These are phyloP conservation scores for Aureobasidium sp. DNA, from an alignment of 2,329 filamentous ascomycete genomes.

Conservation along the genomic window DNA sequence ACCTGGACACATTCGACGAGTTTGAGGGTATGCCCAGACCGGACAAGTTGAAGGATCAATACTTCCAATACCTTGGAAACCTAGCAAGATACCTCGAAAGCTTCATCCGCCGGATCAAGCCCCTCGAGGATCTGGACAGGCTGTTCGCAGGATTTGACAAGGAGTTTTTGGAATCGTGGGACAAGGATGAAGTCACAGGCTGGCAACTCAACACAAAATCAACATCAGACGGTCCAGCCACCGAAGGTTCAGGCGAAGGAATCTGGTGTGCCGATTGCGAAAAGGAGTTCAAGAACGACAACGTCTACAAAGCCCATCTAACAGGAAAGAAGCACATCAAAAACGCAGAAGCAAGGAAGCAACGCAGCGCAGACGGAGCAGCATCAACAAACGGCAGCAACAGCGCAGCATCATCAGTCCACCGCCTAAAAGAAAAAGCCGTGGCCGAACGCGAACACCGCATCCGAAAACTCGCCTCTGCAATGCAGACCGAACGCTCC, in stretches of 20 bases:
- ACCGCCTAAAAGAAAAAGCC: slow-evolving; percentile 73
- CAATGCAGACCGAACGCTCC: slow-evolving; percentile 79
- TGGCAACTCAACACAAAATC: slow-evolving; percentile 52
- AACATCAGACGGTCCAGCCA: slow-evolving; percentile 33
- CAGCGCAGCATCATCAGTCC: slow-evolving; percentile 20
- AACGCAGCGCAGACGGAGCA: slow-evolving; percentile 26
- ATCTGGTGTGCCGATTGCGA: slow-evolving; percentile 89
- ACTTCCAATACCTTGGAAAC: slow-evolving; percentile 80
- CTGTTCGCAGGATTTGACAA: slow-evolving; percentile 68
- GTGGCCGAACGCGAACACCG: slow-evolving; percentile 85
- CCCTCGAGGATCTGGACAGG: slow-evolving; percentile 77
- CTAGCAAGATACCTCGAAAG: slow-evolving; percentile 77
- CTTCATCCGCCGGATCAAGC: slow-evolving; percentile 78
- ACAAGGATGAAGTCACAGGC: slow-evolving; percentile 67
- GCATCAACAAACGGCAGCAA: slow-evolving; percentile 20
- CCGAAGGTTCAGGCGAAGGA: slow-evolving; percentile 56
- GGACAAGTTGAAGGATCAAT: slow-evolving; percentile 86
- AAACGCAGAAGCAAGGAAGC: slow-evolving; percentile 60
- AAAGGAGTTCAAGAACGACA: slow-evolving; percentile 91
- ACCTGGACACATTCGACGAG: slow-evolving; percentile 82
- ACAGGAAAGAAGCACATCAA: slow-evolving; percentile 89
- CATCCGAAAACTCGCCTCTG: slow-evolving; percentile 68
- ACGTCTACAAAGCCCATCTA: slow-evolving; percentile 85
- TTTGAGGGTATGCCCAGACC: slow-evolving; percentile 71
- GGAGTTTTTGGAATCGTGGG: slow-evolving; percentile 81